Evolutionary conservation across 306 rosid genomes (phyloP), one percentile per base, ranked within the genome.

Genomic region (Ormosia semicastrata): DNA sequence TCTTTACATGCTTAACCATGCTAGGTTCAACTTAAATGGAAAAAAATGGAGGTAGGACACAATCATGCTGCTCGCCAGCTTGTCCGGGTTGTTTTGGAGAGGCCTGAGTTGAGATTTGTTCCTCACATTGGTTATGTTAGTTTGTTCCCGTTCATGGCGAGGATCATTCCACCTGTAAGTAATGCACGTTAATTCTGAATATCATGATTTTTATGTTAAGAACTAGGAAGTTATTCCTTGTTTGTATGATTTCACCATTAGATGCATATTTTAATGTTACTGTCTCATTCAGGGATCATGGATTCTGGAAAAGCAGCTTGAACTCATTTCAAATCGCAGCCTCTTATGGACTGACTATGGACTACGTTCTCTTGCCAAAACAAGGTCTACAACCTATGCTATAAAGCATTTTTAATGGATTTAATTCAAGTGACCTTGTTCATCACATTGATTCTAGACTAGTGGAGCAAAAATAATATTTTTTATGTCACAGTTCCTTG

Each of bases 271-370:
- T 65, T 73, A 43, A 41, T 33, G 13, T 46, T 64, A 37, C 71
- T 62, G 73, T 64, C 68, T 70, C 71, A 36, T 77, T 37, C 88
- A 95, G 98, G 90, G 84, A 68, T 95, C 98, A 33, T 85, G 90
- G 98, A 89, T 93, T 84, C 89, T 95, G 86, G 98, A 71, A 83
- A 93, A 93, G 86, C 99, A 93, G 89, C 93, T 95, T 54, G 91
- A 93, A 64, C 86, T 92, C 72, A 91, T 95, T 85, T 92, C 96
- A 10, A 92, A 95, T 80, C 87, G 85, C 57, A 91, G 94, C 78
- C 81, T 88, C 82, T 81, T 94, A 8, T 94, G 98, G 98, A 93
- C 97, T 1, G 82, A 95, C 83, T 92, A 88, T 87, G 99, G 99
- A 66, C 89, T 95, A n/a, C 97, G 96, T 14, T 95, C 99, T 77